phyloP scores from a whole-genome alignment of 495 filamentous ascomycete species.

The Penicillium subrubescens region DNA sequence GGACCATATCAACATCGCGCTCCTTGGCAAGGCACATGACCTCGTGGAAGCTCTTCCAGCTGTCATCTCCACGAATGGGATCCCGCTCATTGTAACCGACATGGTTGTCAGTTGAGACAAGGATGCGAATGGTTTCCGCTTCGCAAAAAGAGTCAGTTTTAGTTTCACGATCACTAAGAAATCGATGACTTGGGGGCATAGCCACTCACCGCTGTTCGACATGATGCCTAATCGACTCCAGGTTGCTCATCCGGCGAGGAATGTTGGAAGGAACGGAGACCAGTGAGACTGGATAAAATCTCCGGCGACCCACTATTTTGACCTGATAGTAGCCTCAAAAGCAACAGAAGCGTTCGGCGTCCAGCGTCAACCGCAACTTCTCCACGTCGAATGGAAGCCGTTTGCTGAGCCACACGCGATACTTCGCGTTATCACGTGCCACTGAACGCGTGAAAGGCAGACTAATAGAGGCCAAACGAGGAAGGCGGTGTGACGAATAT shows the following conservation, averaged over 20 bases:
- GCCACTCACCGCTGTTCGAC: constrained; percentile 20
- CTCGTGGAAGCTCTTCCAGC: constrained; percentile 95
- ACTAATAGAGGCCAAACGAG: neutral
- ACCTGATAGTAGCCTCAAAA: neutral
- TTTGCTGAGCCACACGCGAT: neutral
- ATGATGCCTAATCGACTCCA: constrained; percentile 19
- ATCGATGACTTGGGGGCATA: neutral
- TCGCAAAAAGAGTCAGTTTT: constrained; percentile 42
- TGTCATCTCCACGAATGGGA: constrained; percentile 89
- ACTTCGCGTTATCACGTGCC: constrained; percentile 22
- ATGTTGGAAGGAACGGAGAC: neutral
- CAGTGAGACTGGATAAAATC: neutral
- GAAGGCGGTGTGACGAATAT: neutral
- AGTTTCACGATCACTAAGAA: too few relatives aligned
- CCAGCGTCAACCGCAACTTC: neutral
- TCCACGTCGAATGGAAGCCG: neutral
- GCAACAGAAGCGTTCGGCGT: neutral
- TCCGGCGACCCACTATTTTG: neutral
- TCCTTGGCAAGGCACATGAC: constrained; percentile 88
- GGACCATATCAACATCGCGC: constrained; percentile 93
- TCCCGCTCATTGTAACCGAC: constrained; percentile 96
- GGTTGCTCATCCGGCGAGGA: neutral
- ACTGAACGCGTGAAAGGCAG: constrained; percentile 6
- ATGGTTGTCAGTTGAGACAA: constrained; percentile 94
- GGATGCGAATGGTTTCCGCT: constrained; percentile 90